Conservation (phyloP, 306 rosid genomes). For the Cicer yamashitae region DNA sequence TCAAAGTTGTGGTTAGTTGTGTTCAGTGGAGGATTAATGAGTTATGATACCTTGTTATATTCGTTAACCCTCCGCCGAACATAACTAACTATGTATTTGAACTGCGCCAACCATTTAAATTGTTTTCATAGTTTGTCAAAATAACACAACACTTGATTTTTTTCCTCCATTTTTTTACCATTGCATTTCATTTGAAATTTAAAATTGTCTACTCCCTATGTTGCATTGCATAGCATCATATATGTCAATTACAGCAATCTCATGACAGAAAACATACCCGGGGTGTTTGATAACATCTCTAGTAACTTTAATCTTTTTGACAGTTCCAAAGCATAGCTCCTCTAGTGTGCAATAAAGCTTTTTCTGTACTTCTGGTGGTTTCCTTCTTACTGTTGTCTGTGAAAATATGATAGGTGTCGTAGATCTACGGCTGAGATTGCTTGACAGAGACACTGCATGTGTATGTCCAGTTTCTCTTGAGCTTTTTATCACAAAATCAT, state of each 20-base stretch:
- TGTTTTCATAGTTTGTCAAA: no score
- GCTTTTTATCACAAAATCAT: constrained; percentile 1
- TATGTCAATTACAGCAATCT: neutral
- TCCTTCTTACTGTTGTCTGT: constrained; percentile 65
- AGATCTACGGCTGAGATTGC: constrained; percentile 53
- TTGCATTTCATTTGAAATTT: neutral
- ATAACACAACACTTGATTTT: no score
- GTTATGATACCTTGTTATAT: no score
- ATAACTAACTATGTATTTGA: no score
- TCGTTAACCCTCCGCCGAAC: neutral
- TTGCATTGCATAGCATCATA: neutral
- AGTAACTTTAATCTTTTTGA: constrained; percentile 69
- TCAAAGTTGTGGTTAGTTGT: neutral
- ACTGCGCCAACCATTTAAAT: no score
- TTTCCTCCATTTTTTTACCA: neutral
- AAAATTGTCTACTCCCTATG: neutral
- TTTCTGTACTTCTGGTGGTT: constrained; percentile 72
- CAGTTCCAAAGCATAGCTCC: constrained; percentile 73
- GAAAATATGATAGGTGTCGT: constrained; percentile 83
- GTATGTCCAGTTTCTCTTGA: constrained; percentile 30
- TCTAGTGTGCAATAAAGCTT: constrained; percentile 72
- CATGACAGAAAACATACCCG: constrained; percentile 60
- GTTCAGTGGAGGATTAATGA: no score
- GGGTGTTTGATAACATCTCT: constrained; percentile 68
- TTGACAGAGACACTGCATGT: constrained; percentile 49